These are phyloP conservation scores for Chrysoporthe puriensis DNA, from an alignment of 2,329 filamentous ascomycete species.

Conservation along the genomic window DNA sequence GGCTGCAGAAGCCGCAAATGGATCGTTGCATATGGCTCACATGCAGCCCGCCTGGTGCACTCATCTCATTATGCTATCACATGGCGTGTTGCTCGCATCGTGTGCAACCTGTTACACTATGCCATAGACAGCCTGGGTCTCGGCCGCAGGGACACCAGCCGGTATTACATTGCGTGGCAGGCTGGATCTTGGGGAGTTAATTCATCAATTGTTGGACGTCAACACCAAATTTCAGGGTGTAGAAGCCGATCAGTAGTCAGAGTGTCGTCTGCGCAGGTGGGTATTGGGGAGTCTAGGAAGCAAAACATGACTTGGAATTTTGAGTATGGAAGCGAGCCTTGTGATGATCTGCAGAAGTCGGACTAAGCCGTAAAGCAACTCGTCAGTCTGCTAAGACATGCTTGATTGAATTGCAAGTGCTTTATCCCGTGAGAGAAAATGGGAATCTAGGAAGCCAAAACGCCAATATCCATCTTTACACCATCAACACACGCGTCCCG, in stretches of 20 bases:
- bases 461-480: neutral
- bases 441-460: neutral
- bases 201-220: no score
- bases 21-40: neutral
- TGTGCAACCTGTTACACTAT: no score
- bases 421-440: neutral
- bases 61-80: no score
- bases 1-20: slow-evolving; percentile 13
- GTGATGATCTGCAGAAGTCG: neutral
- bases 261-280: neutral
- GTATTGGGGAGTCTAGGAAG: neutral
- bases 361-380: neutral
- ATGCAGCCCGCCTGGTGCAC: no score
- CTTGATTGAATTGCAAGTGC: neutral
- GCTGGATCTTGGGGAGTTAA: no score
- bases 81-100: no score
- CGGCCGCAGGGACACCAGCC: no score
- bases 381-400: neutral
- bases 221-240: no score
- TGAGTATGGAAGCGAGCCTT: neutral
- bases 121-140: no score
- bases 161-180: no score
- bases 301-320: no score
- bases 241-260: neutral
- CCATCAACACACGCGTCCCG: neutral